phyloP scores from a whole-genome alignment of 2,329 filamentous ascomycete species.

The Moelleriella libera region DNA sequence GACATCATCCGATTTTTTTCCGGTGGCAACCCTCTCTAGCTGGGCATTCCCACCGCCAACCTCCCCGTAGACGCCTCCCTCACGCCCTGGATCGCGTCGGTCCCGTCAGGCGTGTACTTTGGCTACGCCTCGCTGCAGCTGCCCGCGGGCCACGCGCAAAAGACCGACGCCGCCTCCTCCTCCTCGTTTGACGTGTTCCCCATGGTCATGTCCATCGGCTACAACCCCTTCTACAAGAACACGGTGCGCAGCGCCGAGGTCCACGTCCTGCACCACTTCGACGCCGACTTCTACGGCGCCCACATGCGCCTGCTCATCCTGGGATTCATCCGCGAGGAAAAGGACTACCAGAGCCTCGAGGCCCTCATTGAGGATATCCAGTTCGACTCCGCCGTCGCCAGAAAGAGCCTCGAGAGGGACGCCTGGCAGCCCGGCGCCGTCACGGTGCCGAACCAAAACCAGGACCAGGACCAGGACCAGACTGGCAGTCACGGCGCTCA shows the following conservation, averaged over 20 bases:
- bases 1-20: too few species aligned
- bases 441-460: slow-evolving; percentile 10
- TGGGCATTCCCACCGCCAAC: slow-evolving; percentile 95
- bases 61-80: slow-evolving; percentile 56
- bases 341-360: slow-evolving; percentile 74
- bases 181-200: slow-evolving; percentile 42
- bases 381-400: slow-evolving; percentile 74
- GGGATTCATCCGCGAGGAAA: slow-evolving; percentile 81
- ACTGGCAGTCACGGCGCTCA: background rate
- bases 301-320: slow-evolving; percentile 68
- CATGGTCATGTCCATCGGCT: slow-evolving; percentile 90
- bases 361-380: slow-evolving; percentile 78
- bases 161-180: slow-evolving; percentile 5
- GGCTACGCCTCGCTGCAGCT: slow-evolving; percentile 70
- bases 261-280: slow-evolving; percentile 69
- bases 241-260: slow-evolving; percentile 75
- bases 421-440: slow-evolving; percentile 35
- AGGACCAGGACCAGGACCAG: slow-evolving; percentile 7
- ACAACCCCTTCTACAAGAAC: slow-evolving; percentile 97
- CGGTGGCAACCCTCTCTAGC: slow-evolving; percentile 30
- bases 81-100: slow-evolving; percentile 44
- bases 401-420: slow-evolving; percentile 52
- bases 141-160: slow-evolving; percentile 30
- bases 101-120: slow-evolving; percentile 79
- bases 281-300: slow-evolving; percentile 70